phyloP scores from a whole-genome alignment of 1,284 basidiomycete species.

The Sutorius eximius region DNA sequence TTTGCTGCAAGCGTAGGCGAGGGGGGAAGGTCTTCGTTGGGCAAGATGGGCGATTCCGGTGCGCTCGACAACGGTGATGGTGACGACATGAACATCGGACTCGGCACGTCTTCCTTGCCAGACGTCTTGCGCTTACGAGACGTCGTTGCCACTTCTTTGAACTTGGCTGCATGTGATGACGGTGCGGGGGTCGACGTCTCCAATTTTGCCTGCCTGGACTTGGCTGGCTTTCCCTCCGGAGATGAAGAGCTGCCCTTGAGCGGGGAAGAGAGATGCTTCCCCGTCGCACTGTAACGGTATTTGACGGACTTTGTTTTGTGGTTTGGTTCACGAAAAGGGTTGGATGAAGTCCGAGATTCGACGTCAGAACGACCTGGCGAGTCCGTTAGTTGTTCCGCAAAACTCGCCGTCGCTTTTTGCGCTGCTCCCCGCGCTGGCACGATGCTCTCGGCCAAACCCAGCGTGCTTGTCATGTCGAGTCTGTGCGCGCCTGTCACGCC shows the following conservation, averaged over 20 bases:
- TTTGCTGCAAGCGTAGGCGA: constrained; percentile 1
- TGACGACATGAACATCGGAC: constrained; percentile 14
- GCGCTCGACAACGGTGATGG: constrained; percentile 32
- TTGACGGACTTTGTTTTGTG: constrained; percentile 30
- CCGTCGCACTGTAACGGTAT: constrained; percentile 34
- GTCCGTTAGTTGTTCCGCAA: constrained; percentile 27
- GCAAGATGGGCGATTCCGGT: constrained; percentile 17
- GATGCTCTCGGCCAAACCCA: constrained; percentile 13
- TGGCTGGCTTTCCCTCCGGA: constrained; percentile 22
- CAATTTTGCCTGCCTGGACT: constrained; percentile 11
- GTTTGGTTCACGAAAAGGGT: constrained; percentile 27
- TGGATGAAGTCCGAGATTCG: constrained; percentile 15
- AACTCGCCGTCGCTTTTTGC: constrained; percentile 24
- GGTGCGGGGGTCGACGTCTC: constrained; percentile 11
- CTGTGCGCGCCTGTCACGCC: constrained; percentile 18
- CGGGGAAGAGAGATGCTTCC: constrained; percentile 35
- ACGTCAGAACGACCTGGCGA: constrained; percentile 27
- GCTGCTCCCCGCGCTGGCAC: constrained; percentile 30
- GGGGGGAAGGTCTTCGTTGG: constrained; percentile 11
- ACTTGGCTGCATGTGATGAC: constrained; percentile 15
- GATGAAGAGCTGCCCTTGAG: constrained; percentile 35
- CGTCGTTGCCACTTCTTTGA: constrained; percentile 13
- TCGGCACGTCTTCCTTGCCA: constrained; percentile 7
- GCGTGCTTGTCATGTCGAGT: constrained; percentile 19
- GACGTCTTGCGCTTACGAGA: constrained; percentile 33